phyloP scores from a whole-genome alignment of 2,329 filamentous ascomycete species.

The Ophiostoma tasmaniense region DNA sequence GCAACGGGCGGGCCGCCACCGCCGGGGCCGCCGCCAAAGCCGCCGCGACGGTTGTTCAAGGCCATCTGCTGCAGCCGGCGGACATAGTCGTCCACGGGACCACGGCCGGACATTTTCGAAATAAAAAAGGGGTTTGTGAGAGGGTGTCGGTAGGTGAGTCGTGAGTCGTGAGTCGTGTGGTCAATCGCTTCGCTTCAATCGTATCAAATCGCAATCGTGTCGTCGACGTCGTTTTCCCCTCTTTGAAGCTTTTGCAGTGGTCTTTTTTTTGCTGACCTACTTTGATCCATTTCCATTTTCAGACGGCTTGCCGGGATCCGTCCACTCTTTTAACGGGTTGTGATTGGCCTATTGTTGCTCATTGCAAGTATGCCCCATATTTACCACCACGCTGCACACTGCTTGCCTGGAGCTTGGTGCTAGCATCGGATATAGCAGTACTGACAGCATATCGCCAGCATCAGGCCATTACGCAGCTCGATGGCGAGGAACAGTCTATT shows the following conservation, averaged over 20 bases:
- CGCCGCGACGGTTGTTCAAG: slow-evolving; percentile 32
- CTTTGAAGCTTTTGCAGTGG: slow-evolving; percentile 9
- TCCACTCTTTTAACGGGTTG: too few species aligned
- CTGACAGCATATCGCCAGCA: too few species aligned
- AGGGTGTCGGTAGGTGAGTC: background rate
- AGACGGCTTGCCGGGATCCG: slow-evolving; percentile 1
- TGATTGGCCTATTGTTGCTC: background rate
- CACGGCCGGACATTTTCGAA: slow-evolving; percentile 31
- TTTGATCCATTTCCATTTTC: background rate
- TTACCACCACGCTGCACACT: background rate
- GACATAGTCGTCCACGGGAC: slow-evolving; percentile 43
- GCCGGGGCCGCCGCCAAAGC: slow-evolving; percentile 34
- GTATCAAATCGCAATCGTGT: background rate
- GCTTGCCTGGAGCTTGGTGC: background rate
- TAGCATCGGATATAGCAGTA: background rate
- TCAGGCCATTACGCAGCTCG: background rate
- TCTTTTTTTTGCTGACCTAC: slow-evolving; percentile 8
- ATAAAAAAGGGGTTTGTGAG: background rate
- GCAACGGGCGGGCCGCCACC: slow-evolving; percentile 29
- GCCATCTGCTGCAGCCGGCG: slow-evolving; percentile 43
- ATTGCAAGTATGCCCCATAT: background rate
- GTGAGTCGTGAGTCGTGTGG: background rate
- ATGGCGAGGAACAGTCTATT: background rate
- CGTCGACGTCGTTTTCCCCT: slow-evolving; percentile 4
- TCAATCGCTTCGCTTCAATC: background rate